Evolutionary conservation across 768 basidiomycete genomes (phyloP).

Genomic region (Polyporus arcularius): DNA sequence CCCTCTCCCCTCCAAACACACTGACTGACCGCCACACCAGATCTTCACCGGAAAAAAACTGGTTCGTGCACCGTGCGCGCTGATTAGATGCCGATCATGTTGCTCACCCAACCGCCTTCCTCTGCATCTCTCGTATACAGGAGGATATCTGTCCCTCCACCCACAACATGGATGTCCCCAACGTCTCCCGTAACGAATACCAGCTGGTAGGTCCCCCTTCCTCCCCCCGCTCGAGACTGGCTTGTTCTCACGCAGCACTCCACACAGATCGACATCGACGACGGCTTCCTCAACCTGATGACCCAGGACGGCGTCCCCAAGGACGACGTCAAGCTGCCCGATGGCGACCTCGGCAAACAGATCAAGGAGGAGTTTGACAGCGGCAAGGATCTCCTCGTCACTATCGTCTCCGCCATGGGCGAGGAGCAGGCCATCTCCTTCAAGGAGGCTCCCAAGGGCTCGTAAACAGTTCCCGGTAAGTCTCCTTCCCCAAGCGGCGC

Average conservation of each 20-base stretch:
- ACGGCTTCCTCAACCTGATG: conserved; percentile 96
- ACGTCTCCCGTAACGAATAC: conserved; percentile 89
- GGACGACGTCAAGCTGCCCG: conserved; percentile 95
- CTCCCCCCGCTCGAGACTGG: background rate
- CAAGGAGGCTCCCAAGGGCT: conserved; percentile 86
- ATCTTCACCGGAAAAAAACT: conserved; percentile 99
- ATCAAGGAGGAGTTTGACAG: conserved; percentile 75
- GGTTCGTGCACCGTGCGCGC: conserved; percentile 47
- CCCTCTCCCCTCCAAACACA: background rate
- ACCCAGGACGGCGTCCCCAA: conserved; percentile 74
- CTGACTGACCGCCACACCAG: conserved; percentile 43
- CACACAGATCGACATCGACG: conserved; percentile 81
- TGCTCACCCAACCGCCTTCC: background rate
- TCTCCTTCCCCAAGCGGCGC: background rate
- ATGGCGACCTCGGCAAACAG: conserved; percentile 73
- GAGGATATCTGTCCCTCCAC: conserved; percentile 96
- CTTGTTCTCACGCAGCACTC: background rate
- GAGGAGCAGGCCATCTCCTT: conserved; percentile 89
- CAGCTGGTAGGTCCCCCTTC: conserved; percentile 61
- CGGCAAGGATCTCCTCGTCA: conserved; percentile 87
- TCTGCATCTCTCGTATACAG: conserved; percentile 38
- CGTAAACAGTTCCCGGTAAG: conserved; percentile 21
- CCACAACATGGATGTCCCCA: conserved; percentile 99
- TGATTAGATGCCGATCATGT: conserved; percentile 12
- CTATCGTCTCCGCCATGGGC: conserved; percentile 85